These are phyloP conservation scores for Lasiodiplodia theobromae DNA, from an alignment of 2,329 filamentous ascomycete genomes.

Conservation along the genomic window DNA sequence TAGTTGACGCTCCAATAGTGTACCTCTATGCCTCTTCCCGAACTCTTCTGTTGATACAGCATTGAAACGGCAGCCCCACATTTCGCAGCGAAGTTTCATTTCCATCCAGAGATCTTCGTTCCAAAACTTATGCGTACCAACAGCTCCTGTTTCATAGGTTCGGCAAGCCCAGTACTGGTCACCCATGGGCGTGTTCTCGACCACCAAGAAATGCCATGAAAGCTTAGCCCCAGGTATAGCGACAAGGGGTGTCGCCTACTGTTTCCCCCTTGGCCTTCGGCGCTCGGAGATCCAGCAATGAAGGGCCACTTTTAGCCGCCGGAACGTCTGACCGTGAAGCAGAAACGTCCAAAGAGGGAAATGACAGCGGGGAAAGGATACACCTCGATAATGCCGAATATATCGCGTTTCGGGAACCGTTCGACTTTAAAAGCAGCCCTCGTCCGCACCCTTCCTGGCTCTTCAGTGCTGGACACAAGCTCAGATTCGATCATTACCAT, in stretches of 20 bases:
- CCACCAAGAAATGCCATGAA: neutral
- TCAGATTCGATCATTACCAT: conserved; percentile 13
- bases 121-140: conserved; percentile 22
- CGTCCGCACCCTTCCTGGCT: neutral
- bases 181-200: neutral
- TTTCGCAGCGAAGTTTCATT: conserved; percentile 14
- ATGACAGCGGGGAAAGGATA: conserved; percentile 14
- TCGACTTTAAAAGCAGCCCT: neutral
- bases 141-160: neutral
- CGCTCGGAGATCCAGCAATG: neutral
- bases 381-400: conserved; percentile 3
- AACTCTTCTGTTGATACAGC: neutral
- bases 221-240: conserved; percentile 3
- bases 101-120: conserved; percentile 13
- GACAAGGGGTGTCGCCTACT: conserved; percentile 1
- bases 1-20: neutral
- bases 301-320: conserved; percentile 23
- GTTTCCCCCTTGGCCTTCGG: neutral
- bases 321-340: conserved; percentile 18
- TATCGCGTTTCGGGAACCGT: neutral
- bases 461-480: conserved; percentile 21
- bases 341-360: conserved; percentile 7
- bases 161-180: conserved; percentile 3
- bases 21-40: neutral
- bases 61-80: conserved; percentile 23